Evolutionary conservation across 1,284 basidiomycete genomes (phyloP).

Genomic region (Afroboletus lepidellus): DNA sequence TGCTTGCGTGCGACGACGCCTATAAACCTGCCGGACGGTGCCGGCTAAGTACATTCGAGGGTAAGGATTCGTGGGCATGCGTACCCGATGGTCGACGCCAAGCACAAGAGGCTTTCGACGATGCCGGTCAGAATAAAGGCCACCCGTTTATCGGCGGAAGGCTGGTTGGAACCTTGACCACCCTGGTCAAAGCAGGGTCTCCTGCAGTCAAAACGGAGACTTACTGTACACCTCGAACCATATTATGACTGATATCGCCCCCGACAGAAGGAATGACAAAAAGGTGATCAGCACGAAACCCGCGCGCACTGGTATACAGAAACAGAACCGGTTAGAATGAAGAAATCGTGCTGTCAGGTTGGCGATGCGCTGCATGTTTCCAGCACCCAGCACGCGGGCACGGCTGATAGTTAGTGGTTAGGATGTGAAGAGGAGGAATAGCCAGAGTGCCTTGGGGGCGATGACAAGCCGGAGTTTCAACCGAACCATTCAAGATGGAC

Average conservation of each 20-base stretch:
- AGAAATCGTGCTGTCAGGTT: slow-evolving; percentile 27
- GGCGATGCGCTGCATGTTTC: slow-evolving; percentile 21
- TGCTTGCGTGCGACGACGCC: slow-evolving; percentile 62
- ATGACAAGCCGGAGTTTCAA: slow-evolving; percentile 27
- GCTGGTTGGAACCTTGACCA: slow-evolving; percentile 29
- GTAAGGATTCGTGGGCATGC: slow-evolving; percentile 14
- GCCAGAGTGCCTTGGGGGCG: background rate
- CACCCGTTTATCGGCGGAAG: slow-evolving; percentile 39
- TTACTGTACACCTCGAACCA: slow-evolving; percentile 61
- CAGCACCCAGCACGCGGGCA: slow-evolving; percentile 4
- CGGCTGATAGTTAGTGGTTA: background rate
- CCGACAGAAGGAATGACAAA: slow-evolving; percentile 51
- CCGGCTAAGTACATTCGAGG: slow-evolving; percentile 1
- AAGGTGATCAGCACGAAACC: slow-evolving; percentile 56
- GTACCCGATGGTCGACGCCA: slow-evolving; percentile 56
- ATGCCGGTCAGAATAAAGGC: slow-evolving; percentile 50
- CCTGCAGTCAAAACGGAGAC: slow-evolving; percentile 23
- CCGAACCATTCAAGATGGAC: background rate
- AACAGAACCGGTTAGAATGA: slow-evolving; percentile 51
- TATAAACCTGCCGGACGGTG: slow-evolving; percentile 43
- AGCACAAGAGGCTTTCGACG: slow-evolving; percentile 50
- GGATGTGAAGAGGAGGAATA: background rate
- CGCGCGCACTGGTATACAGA: slow-evolving; percentile 60
- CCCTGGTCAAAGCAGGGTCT: background rate
- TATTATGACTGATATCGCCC: slow-evolving; percentile 48